A percentile compares a stretch with the other conserved stretches of the same genome.
phyloP scores from a whole-genome alignment of 139 green algal species.

The Volvox reticuliferus region DNA sequence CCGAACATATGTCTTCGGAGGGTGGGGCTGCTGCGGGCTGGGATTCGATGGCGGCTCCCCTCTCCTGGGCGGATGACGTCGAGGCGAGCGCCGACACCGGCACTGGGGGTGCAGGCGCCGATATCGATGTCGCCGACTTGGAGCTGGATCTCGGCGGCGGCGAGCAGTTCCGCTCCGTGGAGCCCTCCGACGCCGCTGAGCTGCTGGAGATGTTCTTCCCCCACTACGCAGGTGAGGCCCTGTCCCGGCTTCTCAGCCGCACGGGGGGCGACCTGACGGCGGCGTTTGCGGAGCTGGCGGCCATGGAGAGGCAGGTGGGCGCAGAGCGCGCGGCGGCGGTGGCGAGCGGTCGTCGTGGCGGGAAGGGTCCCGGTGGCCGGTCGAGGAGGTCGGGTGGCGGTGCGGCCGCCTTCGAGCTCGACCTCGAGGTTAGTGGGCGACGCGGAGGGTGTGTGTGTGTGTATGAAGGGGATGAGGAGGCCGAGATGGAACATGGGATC shows the following conservation, averaged over 20 bases:
- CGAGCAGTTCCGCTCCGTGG: background rate
- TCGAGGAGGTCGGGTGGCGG: background rate
- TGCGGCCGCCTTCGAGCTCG: conserved; percentile 4
- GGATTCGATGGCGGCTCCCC: background rate
- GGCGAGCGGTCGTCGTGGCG: background rate
- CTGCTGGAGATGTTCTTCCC: conserved; percentile 44
- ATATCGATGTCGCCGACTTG: background rate
- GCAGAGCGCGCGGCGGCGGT: background rate
- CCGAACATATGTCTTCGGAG: no score
- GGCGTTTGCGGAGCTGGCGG: conserved; percentile 22
- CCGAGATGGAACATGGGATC: background rate
- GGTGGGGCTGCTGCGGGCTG: no score
- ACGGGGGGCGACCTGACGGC: background rate
- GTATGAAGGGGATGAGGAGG: background rate
- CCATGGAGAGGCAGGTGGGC: conserved; percentile 22
- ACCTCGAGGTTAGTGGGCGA: conserved; percentile 7
- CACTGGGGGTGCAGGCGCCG: no score
- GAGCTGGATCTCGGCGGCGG: background rate
- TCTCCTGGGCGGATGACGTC: background rate
- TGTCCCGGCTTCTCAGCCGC: background rate
- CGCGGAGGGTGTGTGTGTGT: background rate
- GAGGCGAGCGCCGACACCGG: background rate
- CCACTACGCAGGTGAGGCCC: background rate
- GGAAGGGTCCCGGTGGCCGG: background rate
- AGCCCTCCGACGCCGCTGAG: background rate